Evolutionary conservation across 2,329 filamentous ascomycete genomes (phyloP), one percentile per base, ranked within the genome.

Genomic region (Sporothrix luriei): DNA sequence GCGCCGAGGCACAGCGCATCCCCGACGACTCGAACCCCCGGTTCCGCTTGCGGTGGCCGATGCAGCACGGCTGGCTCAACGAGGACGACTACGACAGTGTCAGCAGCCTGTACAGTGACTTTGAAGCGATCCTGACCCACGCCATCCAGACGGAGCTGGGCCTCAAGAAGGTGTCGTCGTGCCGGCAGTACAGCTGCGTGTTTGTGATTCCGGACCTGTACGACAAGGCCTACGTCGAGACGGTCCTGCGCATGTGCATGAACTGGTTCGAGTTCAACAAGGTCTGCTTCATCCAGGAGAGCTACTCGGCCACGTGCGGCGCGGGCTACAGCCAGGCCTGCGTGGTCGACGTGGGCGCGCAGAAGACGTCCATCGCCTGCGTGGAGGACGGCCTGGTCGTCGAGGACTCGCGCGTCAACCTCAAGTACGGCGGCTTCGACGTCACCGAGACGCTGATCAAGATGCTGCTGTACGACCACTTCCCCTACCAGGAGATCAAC

Each of bases 391-490:
- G 95, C 1, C 91, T 99, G 80, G 93, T 92, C 76, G 87, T 97
- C 33, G 95, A 98, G 73, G 94, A 97, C 77, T 99, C 95, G 19
- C 88, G 95, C 19, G 88, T 99, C 77, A 98, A 98, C 78, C 82
- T 99, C 73, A 98, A 99, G 78, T 97, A 91, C 75, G 95, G 95
- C 66, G 95, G 95, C 0, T 89, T 87, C 75, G 95, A 99, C 78
- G 91, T 98, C 49, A 98, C 95, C 0, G 93, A 97, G 75, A 91
- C 92, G 0, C 97, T 99, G 76, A 86, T 97, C 78, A 97, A 95
- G 81, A 98, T 98, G 94, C 93, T 98, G 91, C 87, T 99, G 2
- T 93, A 91, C 79, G 94, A 97, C 78, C 91, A 95, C 75, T 97
- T 99, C 75, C 94, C 96, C 5, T 99, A 99, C 78, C 87, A 91